These are phyloP conservation scores for Tylopilus felleus DNA, from an alignment of 768 basidiomycete genomes.

Conservation along the genomic window DNA sequence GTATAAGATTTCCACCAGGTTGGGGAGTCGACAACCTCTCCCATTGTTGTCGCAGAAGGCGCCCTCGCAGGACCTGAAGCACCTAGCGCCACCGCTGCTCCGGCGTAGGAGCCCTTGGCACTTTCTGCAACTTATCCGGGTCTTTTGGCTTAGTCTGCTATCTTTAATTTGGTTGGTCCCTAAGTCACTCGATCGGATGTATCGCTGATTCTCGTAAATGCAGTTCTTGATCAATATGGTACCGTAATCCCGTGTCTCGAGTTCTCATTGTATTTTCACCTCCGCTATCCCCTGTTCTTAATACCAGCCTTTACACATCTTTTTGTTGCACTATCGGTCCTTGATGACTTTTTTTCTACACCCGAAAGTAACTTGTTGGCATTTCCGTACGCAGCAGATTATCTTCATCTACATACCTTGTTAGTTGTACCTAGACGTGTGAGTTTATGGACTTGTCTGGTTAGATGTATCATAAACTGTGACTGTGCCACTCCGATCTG, in stretches of 20 bases:
- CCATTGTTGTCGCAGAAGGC: constrained; percentile 48
- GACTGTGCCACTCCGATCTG: background rate
- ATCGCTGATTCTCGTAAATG: background rate
- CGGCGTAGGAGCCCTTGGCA: constrained; percentile 12
- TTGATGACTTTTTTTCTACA: constrained; percentile 9
- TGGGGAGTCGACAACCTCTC: constrained; percentile 45
- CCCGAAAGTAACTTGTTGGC: constrained; percentile 7
- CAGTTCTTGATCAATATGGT: constrained; percentile 16
- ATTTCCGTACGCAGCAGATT: constrained; percentile 2
- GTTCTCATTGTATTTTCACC: constrained; percentile 4
- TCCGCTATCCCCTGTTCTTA: constrained; percentile 2
- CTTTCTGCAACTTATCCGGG: background rate
- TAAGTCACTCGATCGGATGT: background rate
- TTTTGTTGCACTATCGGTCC: constrained; percentile 7
- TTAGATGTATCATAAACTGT: constrained; percentile 12
- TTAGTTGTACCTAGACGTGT: constrained; percentile 9
- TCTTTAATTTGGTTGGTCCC: constrained; percentile 13
- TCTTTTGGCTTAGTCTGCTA: constrained; percentile 3
- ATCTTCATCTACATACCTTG: background rate
- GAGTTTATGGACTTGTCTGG: constrained; percentile 10
- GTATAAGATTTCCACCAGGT: constrained; percentile 77
- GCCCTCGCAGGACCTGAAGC: constrained; percentile 65
- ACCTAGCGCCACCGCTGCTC: constrained; percentile 8
- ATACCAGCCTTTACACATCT: constrained; percentile 11
- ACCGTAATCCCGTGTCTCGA: constrained; percentile 9